These are phyloP conservation scores for Lactarius evosmus DNA, from an alignment of 768 basidiomycete species.

Conservation along the genomic window DNA sequence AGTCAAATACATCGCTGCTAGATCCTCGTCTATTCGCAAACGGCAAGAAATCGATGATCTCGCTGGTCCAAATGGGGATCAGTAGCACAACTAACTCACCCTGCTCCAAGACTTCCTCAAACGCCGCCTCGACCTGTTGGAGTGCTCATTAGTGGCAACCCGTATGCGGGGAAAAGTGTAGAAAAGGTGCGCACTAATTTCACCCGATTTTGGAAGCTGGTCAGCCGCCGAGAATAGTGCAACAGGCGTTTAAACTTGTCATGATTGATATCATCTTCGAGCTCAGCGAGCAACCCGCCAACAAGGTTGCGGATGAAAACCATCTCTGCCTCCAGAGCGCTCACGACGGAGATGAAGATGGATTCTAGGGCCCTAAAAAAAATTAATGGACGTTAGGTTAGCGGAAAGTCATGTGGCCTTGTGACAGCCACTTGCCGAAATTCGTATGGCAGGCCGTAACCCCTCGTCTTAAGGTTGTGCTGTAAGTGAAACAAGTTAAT, in stretches of 20 bases:
- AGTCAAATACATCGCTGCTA: constrained; percentile 93
- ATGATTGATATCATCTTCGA: constrained; percentile 93
- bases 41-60: not conserved
- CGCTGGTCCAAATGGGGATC: not conserved
- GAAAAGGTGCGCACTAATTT: constrained; percentile 53
- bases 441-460: constrained; percentile 75
- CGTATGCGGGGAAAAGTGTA: constrained; percentile 5
- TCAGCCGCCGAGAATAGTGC: constrained; percentile 86
- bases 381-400: constrained; percentile 6
- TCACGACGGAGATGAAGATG: constrained; percentile 84
- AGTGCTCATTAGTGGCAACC: constrained; percentile 6
- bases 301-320: constrained; percentile 89
- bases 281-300: constrained; percentile 83
- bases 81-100: constrained; percentile 43
- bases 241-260: constrained; percentile 90
- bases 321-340: constrained; percentile 95
- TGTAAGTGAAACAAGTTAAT: constrained; percentile 33
- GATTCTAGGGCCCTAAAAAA: constrained; percentile 83
- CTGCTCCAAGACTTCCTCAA: constrained; percentile 90
- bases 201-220: constrained; percentile 88
- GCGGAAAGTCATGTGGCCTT: constrained; percentile 24
- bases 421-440: constrained; percentile 56
- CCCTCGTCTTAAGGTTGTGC: constrained; percentile 81
- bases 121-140: constrained; percentile 74
- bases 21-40: constrained; percentile 71